phyloP scores from a whole-genome alignment of 441 rosid genomes.

The Lagerstroemia fauriei region DNA sequence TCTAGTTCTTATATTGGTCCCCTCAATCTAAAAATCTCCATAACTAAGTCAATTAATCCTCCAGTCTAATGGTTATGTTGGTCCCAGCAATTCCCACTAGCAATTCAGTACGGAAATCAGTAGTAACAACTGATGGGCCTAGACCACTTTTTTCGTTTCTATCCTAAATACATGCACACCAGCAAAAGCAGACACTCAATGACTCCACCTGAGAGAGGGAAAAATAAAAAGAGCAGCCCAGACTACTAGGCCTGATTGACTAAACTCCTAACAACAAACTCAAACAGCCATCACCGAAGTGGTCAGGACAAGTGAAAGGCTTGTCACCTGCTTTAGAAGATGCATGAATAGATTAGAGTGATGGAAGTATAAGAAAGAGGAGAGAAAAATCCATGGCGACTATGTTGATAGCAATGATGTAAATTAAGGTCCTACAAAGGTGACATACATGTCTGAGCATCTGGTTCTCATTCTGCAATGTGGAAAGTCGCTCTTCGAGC shows the following conservation, averaged over 20 bases:
- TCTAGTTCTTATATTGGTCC: background rate
- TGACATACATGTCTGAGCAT: constrained; percentile 37
- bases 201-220: background rate
- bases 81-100: no score
- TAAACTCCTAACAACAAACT: background rate
- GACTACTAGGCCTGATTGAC: background rate
- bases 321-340: background rate
- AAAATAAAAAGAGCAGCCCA: background rate
- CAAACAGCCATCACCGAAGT: background rate
- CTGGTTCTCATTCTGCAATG: constrained; percentile 37
- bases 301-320: background rate
- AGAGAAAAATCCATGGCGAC: background rate
- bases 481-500: constrained; percentile 36
- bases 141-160: background rate
- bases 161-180: background rate
- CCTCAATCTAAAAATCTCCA: background rate
- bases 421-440: background rate
- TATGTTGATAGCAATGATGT: background rate
- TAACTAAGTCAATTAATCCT: background rate
- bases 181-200: background rate
- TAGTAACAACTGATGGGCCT: background rate
- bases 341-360: background rate
- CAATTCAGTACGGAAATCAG: no score
- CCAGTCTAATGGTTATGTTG: background rate
- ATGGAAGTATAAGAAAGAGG: background rate